Conservation (phyloP, 495 filamentous ascomycete species). For the Neurospora discreta region DNA sequence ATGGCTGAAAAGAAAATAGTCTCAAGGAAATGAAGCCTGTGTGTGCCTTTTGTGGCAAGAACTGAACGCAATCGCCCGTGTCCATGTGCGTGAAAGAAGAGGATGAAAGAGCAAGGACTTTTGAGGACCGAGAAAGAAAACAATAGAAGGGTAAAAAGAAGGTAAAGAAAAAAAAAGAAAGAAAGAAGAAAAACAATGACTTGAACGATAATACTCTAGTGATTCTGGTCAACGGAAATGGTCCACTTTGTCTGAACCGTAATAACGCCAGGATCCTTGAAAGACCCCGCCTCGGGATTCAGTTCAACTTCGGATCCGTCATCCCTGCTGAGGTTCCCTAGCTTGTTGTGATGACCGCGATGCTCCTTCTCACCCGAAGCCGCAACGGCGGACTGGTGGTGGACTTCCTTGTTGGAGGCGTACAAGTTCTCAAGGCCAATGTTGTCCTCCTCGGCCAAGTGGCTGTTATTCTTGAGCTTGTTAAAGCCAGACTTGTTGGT, state of each 20-base stretch:
- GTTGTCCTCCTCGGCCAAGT: neutral
- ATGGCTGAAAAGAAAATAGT: neutral
- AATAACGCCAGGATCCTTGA: slow-evolving; percentile 1
- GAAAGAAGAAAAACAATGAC: neutral
- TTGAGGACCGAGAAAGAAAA: neutral
- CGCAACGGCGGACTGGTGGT: slow-evolving; percentile 5
- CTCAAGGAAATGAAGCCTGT: neutral
- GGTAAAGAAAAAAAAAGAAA: neutral
- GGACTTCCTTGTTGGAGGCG: slow-evolving; percentile 5
- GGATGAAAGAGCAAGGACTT: neutral
- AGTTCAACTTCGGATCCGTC: slow-evolving; percentile 8
- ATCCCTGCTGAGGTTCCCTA: slow-evolving; percentile 2
- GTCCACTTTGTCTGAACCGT: slow-evolving; percentile 14
- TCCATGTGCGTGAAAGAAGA: neutral
- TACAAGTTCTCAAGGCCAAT: slow-evolving; percentile 8
- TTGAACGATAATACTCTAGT: neutral
- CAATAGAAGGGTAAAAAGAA: neutral
- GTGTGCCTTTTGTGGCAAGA: neutral
- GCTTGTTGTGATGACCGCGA: neutral
- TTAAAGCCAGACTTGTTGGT: slow-evolving; percentile 5
- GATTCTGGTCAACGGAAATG: slow-evolving; percentile 2
- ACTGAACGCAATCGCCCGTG: neutral
- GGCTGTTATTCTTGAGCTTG: slow-evolving; percentile 2
- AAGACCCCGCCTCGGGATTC: neutral
- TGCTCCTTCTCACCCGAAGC: neutral